Percentiles rank a stretch among this genome's conserved stretches.
These are phyloP conservation scores for Cytospora mali DNA, from an alignment of 2,329 filamentous ascomycete genomes.

Conservation along the genomic window DNA sequence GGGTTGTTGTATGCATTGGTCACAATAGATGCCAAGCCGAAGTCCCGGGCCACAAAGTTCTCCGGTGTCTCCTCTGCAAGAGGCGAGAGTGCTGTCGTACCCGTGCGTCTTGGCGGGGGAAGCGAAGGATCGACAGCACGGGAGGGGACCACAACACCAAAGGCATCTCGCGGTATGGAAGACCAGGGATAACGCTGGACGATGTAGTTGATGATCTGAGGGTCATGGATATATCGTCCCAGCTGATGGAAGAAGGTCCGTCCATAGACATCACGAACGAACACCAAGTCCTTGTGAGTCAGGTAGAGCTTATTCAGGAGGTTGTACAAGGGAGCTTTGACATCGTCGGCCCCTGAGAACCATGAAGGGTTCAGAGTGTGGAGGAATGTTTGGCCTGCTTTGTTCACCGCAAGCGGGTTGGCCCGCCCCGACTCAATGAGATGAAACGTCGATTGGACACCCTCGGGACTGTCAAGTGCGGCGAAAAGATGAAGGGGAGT, in stretches of 20 bases:
- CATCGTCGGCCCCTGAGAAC: slow-evolving; percentile 35
- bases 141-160: slow-evolving; percentile 41
- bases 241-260: slow-evolving; percentile 56
- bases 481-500: slow-evolving; percentile 52
- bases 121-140: slow-evolving; percentile 22
- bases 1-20: slow-evolving; percentile 39
- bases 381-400: slow-evolving; percentile 52
- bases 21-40: slow-evolving; percentile 43
- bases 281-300: slow-evolving; percentile 23
- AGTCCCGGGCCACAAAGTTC: slow-evolving; percentile 36
- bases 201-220: slow-evolving; percentile 37
- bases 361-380: slow-evolving; percentile 45
- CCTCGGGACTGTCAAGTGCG: slow-evolving; percentile 36
- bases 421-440: slow-evolving; percentile 31
- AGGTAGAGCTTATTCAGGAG: slow-evolving; percentile 41
- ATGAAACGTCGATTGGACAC: slow-evolving; percentile 32
- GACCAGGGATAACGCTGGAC: slow-evolving; percentile 29
- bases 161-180: slow-evolving; percentile 51
- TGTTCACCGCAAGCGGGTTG: slow-evolving; percentile 42
- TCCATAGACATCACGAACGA: slow-evolving; percentile 50
- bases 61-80: slow-evolving; percentile 28
- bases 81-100: slow-evolving; percentile 28
- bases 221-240: slow-evolving; percentile 29
- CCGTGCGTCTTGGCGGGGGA: slow-evolving; percentile 11
- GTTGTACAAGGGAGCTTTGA: slow-evolving; percentile 33